A percentile compares a stretch with the other conserved stretches of the same genome.
phyloP scores from a whole-genome alignment of 352 stramenopile genomes.

The Phytophthora fragariaefolia region DNA sequence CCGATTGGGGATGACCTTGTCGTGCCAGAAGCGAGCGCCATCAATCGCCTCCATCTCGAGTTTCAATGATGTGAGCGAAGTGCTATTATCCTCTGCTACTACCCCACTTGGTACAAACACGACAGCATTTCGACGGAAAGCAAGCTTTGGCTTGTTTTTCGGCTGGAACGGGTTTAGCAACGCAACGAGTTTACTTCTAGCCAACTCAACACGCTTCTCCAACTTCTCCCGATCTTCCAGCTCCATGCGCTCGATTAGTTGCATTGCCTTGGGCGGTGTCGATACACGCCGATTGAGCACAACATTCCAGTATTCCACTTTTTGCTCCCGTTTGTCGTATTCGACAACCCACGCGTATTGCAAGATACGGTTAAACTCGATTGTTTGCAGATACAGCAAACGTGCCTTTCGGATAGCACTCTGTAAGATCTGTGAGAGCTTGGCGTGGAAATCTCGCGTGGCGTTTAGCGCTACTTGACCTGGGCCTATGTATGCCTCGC shows the following conservation, averaged over 20 bases:
- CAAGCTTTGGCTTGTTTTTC: conserved; percentile 50
- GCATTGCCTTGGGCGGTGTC: conserved; percentile 58
- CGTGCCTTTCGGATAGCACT: conserved; percentile 40
- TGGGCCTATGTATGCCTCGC: conserved; percentile 50
- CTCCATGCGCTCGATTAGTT: conserved; percentile 69
- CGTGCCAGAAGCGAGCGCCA: conserved; percentile 70
- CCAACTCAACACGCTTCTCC: conserved; percentile 60
- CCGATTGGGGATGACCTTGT: conserved; percentile 41
- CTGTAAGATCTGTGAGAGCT: conserved; percentile 45
- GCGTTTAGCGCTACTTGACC: conserved; percentile 36
- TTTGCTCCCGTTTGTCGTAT: conserved; percentile 59
- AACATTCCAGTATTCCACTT: conserved; percentile 79
- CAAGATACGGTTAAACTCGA: conserved; percentile 75
- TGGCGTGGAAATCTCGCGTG: conserved; percentile 48
- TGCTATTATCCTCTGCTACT: conserved; percentile 4
- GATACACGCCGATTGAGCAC: conserved; percentile 69
- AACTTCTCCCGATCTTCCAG: conserved; percentile 53
- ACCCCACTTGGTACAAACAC: conserved; percentile 35
- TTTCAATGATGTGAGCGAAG: conserved; percentile 23
- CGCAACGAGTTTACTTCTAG: conserved; percentile 57
- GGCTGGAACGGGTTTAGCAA: conserved; percentile 65
- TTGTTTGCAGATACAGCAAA: conserved; percentile 67
- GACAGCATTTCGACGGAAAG: conserved; percentile 49
- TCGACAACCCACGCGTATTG: conserved; percentile 75
- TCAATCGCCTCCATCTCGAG: conserved; percentile 46